phyloP scores from a whole-genome alignment of 768 basidiomycete species.

The Russula compacta region DNA sequence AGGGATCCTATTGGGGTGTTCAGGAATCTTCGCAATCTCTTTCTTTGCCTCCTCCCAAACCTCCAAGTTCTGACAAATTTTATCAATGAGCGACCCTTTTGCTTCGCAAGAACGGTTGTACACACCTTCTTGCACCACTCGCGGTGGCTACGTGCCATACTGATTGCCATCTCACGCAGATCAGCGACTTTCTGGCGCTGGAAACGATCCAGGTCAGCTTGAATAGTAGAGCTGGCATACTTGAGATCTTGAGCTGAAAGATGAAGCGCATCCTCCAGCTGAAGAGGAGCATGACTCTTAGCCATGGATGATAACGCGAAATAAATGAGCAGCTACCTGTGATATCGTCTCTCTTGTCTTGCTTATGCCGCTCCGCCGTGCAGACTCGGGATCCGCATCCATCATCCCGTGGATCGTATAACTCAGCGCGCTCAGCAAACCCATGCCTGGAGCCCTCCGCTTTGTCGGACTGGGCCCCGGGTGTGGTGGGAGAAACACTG shows the following conservation, averaged over 20 bases:
- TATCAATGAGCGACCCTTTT: not conserved
- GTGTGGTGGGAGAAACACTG: constrained; percentile 60
- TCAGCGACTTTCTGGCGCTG: constrained; percentile 99
- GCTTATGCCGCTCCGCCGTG: constrained; percentile 83
- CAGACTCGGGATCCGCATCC: constrained; percentile 97
- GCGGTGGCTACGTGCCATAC: constrained; percentile 80
- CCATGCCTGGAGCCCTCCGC: constrained; percentile 67
- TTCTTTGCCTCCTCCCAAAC: constrained; percentile 95
- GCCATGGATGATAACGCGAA: not conserved
- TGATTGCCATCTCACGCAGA: constrained; percentile 85
- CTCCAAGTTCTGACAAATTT: constrained; percentile 68
- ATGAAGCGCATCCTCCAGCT: constrained; percentile 95
- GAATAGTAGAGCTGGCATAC: constrained; percentile 92
- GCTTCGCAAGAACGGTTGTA: not conserved
- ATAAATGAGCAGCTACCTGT: constrained; percentile 46
- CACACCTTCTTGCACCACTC: constrained; percentile 95
- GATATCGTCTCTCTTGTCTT: constrained; percentile 93
- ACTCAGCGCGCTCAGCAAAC: constrained; percentile 81
- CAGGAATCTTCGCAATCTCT: constrained; percentile 84
- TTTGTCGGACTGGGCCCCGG: constrained; percentile 67
- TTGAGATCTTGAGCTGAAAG: constrained; percentile 89
- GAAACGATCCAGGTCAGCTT: constrained; percentile 95
- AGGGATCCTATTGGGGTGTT: constrained; percentile 73
- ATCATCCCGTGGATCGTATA: constrained; percentile 97
- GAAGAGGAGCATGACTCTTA: constrained; percentile 14